Evolutionary conservation across 2,329 filamentous ascomycete genomes (phyloP), one percentile per base, ranked within the genome.

Genomic region (Aspergillus fructus): DNA sequence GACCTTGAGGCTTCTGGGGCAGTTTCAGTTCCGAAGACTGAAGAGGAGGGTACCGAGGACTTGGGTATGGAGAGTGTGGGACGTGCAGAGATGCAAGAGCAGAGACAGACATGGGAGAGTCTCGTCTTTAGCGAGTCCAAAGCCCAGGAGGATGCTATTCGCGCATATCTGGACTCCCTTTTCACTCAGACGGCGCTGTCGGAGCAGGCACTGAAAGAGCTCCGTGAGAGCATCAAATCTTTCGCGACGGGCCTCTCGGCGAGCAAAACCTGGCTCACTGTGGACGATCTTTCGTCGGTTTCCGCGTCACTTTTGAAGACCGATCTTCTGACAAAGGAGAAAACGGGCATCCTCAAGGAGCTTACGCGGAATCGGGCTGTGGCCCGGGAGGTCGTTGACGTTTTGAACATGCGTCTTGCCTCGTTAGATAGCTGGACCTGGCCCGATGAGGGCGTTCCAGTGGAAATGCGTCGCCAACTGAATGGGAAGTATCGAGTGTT

Each of bases 401-500:
- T 85, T 9, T 70, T 86, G 40, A 85, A 84, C 57, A 82, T 85
- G 77, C 75, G 82, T 45, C 75, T 84, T 45, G 71, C 76, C 0
- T 74, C 78, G 6, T 66, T 85, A 2, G 75, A 80, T 19, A 79
- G 70, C 23, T 86, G 83, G 83, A 66, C 71, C 12, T 86, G 83
- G 82, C 74, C 74, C 15, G 65, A 70, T 2, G 68, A 71, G 4
- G 77, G 74, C 4, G 74, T 83, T 7, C 71, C 76, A 1, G 64
- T 85, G 2, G 74, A 81, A 46, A 79, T 81, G 74, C 76, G 82
- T 37, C 77, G 80, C 7, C 79, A 83, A 51, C 65, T 85, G 37
- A 85, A 83, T 61, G 81, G 82, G 3, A 81, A 83, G 58, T 87
- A 86, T 64, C 76, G 83, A 2, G 80, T 85, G 24, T 85, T 79